Base-by-base conservation (phyloP, 2,329 filamentous ascomycete genomes). In the Myrmaecium sp. region DNA sequence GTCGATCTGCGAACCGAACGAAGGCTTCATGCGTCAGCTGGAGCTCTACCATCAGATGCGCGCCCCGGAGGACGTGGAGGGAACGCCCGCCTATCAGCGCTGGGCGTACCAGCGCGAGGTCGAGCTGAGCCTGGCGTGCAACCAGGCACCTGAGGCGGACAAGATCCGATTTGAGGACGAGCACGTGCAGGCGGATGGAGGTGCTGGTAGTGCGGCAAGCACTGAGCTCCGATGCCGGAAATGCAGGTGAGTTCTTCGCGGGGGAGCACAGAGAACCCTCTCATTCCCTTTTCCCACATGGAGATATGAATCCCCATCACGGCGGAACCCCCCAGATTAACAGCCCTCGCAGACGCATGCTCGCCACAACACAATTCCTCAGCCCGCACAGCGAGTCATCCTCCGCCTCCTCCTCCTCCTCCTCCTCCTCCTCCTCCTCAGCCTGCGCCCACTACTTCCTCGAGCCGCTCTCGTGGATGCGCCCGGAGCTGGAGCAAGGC, bases 381-480 rank as follows among this genome's bases (percentile, higher is more conserved):
- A 53, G 75, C 23, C 54, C 66, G 2, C 82, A 91, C 51, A 49
- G 56, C 38, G 39, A 55, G 37, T 40, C 51, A 33, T 25, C 37
- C 6, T 19, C 21, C 14, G 20, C 21, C n/a, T n/a, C n/a, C n/a
- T n/a, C n/a, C n/a, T n/a, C n/a, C n/a, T n/a, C n/a, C n/a, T n/a
- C n/a, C n/a, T n/a, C n/a, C n/a, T n/a, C n/a, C n/a, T n/a, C n/a
- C n/a, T n/a, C n/a, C n/a, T 36, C 46, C 20, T 37, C 44, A 10
- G 46, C 56, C 17, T 98, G 89, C 43, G 75, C 77, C 12, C 86
- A 95, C 51, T 69, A 84, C 48, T 95, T 94, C 52, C 55, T 95
- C 36, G 83, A 95, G 43, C 82, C 89, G 1, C 60, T 98, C 17
- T 80, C 80, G 9, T 98, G 89, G 89, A 98, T 98, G 89, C 72